Evolutionary conservation across 2,329 filamentous ascomycete genomes (phyloP).

Genomic region (Drechslerella dactyloides): DNA sequence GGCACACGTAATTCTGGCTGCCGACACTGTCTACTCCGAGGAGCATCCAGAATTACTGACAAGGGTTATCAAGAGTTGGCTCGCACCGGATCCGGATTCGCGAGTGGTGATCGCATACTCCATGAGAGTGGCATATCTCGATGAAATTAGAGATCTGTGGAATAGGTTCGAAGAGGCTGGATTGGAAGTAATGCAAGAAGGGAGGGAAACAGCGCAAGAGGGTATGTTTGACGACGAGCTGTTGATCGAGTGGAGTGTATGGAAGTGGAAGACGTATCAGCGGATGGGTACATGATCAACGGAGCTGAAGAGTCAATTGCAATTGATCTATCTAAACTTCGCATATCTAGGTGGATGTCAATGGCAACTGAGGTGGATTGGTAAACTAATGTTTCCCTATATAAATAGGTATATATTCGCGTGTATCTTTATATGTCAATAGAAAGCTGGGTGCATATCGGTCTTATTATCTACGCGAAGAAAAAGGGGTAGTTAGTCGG

Average conservation of each 20-base stretch:
- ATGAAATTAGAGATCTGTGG: slow-evolving; percentile 60
- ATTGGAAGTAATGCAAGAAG: slow-evolving; percentile 57
- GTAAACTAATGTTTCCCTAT: too few species aligned
- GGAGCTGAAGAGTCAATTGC: too few species aligned
- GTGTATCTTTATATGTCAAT: too few species aligned
- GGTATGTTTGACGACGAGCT: slow-evolving; percentile 57
- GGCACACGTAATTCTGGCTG: slow-evolving; percentile 58
- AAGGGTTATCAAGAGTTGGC: slow-evolving; percentile 57
- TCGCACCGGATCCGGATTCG: slow-evolving; percentile 55
- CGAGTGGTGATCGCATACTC: slow-evolving; percentile 59
- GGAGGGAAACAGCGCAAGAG: slow-evolving; percentile 55
- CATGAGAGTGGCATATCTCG: slow-evolving; percentile 59
- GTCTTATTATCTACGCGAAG: too few species aligned
- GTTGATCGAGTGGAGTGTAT: slow-evolving; percentile 58
- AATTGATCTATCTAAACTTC: too few species aligned
- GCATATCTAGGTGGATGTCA: too few species aligned
- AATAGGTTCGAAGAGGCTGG: slow-evolving; percentile 57
- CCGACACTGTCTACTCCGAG: slow-evolving; percentile 59
- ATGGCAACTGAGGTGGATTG: too few species aligned
- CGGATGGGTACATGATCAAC: too few species aligned
- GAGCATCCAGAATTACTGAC: slow-evolving; percentile 59
- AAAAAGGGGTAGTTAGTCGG: too few species aligned
- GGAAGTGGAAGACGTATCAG: slow-evolving; percentile 57
- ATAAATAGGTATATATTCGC: too few species aligned
- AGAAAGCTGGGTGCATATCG: too few species aligned